phyloP scores from a whole-genome alignment of 2,329 filamentous ascomycete species.

The Scytalidium lignicola region DNA sequence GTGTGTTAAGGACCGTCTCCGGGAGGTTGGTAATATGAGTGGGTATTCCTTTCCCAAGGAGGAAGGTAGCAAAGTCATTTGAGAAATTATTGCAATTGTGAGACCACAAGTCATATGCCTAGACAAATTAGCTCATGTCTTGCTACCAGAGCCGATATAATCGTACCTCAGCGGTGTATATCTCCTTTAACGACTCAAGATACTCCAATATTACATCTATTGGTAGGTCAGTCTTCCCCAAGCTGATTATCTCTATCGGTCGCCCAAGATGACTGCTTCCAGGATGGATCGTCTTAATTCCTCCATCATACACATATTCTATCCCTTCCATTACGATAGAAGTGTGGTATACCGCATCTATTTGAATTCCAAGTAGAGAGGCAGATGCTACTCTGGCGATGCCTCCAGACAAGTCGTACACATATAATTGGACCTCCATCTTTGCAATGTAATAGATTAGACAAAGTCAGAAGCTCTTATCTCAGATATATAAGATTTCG shows the following conservation, averaged over 20 bases:
- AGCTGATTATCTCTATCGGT: conserved; percentile 68
- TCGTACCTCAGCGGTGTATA: conserved; percentile 72
- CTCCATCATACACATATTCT: conserved; percentile 88
- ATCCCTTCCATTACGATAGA: conserved; percentile 78
- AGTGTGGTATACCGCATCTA: conserved; percentile 95
- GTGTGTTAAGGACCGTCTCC: conserved; percentile 76
- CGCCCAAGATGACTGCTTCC: conserved; percentile 82
- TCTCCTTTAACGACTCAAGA: conserved; percentile 72
- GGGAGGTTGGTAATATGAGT: conserved; percentile 82
- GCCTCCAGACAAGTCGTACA: conserved; percentile 68
- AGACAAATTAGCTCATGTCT: conserved; percentile 2
- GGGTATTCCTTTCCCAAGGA: conserved; percentile 84
- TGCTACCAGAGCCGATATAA: not conserved
- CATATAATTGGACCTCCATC: conserved; percentile 73
- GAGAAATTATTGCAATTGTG: conserved; percentile 99
- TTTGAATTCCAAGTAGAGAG: conserved; percentile 59
- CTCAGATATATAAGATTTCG: not conserved
- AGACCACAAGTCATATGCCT: conserved; percentile 82
- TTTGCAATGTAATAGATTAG: not conserved
- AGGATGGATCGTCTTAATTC: conserved; percentile 75
- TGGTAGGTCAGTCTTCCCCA: conserved; percentile 75
- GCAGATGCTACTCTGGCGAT: conserved; percentile 44
- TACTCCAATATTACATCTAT: conserved; percentile 83
- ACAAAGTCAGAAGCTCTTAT: not conserved
- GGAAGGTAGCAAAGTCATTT: conserved; percentile 84